Conservation (phyloP, 768 basidiomycete species). For the Piloderma croceum region DNA sequence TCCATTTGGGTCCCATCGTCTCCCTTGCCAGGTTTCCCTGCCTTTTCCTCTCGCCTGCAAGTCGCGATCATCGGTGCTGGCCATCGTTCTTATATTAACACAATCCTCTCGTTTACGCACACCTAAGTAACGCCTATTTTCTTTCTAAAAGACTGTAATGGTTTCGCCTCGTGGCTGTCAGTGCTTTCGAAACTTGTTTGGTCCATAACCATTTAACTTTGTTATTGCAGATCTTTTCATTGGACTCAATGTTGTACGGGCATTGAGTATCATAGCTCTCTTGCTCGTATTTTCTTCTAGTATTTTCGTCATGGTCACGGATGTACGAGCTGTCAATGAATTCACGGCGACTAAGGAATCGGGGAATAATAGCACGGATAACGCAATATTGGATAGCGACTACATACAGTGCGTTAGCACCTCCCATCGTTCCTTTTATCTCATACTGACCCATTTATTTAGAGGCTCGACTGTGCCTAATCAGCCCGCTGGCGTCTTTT, state of each 20-base stretch:
- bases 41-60: no score
- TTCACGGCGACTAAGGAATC: slow-evolving; percentile 42
- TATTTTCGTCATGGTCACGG: slow-evolving; percentile 66
- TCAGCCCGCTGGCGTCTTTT: slow-evolving; percentile 86
- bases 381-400: slow-evolving; percentile 50
- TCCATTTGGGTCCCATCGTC: no score
- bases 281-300: slow-evolving; percentile 77
- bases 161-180: slow-evolving; percentile 44
- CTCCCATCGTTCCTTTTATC: not conserved
- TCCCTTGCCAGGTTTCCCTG: no score
- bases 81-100: no score
- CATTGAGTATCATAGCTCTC: slow-evolving; percentile 73
- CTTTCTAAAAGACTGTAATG: no score
- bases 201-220: slow-evolving; percentile 3
- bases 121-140: no score
- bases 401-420: slow-evolving; percentile 81
- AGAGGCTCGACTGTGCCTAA: slow-evolving; percentile 83
- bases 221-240: slow-evolving; percentile 52
- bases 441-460: not conserved
- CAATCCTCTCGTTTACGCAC: no score
- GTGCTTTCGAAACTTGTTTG: slow-evolving; percentile 21
- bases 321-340: slow-evolving; percentile 68
- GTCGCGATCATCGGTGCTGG: no score
- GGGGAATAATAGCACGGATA: slow-evolving; percentile 25
- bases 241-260: slow-evolving; percentile 72